phyloP scores from a whole-genome alignment of 257 asterid genomes.

The Solanum piurae region DNA sequence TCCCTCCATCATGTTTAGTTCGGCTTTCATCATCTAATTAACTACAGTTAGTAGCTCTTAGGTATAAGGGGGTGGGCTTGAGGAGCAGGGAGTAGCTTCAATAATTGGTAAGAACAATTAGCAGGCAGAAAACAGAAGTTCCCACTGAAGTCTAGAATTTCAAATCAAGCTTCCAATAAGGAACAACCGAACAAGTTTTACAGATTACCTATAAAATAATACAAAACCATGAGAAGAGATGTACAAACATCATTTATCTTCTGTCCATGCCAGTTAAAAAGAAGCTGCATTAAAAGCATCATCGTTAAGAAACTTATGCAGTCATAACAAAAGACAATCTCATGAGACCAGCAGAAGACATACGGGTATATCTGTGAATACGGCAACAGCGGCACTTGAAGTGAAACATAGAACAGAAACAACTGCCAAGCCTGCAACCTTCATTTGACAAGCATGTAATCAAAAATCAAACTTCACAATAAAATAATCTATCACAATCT shows the following conservation, averaged over 20 bases:
- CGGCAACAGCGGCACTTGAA: constrained; percentile 60
- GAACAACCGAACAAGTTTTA: not conserved
- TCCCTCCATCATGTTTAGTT: not conserved
- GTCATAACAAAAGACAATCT: not conserved
- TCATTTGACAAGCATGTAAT: constrained; percentile 3
- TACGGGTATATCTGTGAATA: constrained; percentile 73
- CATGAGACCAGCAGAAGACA: constrained; percentile 14
- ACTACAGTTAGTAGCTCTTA: not conserved
- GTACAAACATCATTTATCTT: constrained; percentile 27
- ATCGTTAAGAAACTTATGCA: not conserved
- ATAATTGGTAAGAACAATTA: not conserved
- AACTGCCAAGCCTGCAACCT: constrained; percentile 89
- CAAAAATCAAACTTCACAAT: not conserved
- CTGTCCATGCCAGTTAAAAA: constrained; percentile 56
- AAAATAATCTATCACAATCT: not conserved
- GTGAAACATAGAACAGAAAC: constrained; percentile 83
- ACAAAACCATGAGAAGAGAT: constrained; percentile 54
- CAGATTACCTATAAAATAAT: constrained; percentile 65
- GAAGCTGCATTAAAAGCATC: constrained; percentile 44
- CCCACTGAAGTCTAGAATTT: not conserved
- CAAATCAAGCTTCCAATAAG: not conserved
- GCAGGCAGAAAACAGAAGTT: not conserved
- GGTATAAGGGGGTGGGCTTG: not conserved
- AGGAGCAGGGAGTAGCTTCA: not conserved
- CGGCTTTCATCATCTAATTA: not conserved